Conservation (phyloP, 2,329 filamentous ascomycete genomes). For the Cladorrhinum sp. region DNA sequence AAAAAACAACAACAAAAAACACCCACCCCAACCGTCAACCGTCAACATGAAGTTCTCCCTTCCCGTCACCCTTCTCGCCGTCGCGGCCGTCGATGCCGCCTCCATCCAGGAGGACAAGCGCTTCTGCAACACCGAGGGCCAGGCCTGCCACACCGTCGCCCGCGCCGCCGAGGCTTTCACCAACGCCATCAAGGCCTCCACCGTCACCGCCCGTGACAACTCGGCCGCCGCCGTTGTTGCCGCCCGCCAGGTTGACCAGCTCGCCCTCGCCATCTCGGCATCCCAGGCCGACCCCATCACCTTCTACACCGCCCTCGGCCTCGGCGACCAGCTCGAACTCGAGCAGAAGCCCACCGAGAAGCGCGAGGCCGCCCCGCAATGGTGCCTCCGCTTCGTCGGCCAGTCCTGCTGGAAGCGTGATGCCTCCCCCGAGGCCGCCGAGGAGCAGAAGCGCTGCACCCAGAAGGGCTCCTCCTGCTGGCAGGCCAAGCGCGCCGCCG, state of each 20-base stretch:
- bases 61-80: conserved; percentile 27
- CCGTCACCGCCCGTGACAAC: conserved; percentile 32
- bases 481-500: conserved; percentile 41
- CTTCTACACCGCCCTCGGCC: conserved; percentile 35
- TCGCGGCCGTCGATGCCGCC: conserved; percentile 28
- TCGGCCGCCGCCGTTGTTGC: conserved; percentile 38
- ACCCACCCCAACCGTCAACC: neutral
- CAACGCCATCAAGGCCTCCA: conserved; percentile 29
- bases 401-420: conserved; percentile 37
- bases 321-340: conserved; percentile 27
- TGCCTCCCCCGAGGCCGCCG: conserved; percentile 21
- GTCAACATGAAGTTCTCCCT: conserved; percentile 32
- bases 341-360: conserved; percentile 20
- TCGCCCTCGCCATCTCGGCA: conserved; percentile 37
- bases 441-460: conserved; percentile 24
- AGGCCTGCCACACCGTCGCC: conserved; percentile 33
- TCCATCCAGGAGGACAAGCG: conserved; percentile 27
- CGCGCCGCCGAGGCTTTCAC: conserved; percentile 37
- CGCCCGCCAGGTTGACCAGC: conserved; percentile 38
- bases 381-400: conserved; percentile 35
- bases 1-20: neutral
- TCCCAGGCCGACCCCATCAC: conserved; percentile 30
- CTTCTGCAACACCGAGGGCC: conserved; percentile 23
- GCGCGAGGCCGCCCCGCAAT: conserved; percentile 23
- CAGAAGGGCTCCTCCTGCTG: conserved; percentile 41